These are phyloP conservation scores for Ogataea nitratoaversa DNA, from an alignment of 805 yeast species.

Conservation along the genomic window DNA sequence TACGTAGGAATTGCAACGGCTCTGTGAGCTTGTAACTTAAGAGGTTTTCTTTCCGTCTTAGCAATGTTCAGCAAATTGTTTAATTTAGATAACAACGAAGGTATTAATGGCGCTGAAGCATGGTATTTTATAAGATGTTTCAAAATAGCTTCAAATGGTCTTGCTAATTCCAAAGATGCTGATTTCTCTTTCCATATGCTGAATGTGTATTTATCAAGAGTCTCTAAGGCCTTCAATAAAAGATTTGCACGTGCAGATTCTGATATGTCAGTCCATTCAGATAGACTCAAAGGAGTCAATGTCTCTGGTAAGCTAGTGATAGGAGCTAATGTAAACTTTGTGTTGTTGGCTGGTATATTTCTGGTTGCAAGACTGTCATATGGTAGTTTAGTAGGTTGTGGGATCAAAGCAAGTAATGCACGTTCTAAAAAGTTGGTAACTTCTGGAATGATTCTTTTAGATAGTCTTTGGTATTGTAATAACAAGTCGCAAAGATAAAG, in stretches of 20 bases:
- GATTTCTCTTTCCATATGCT: conserved; percentile 57
- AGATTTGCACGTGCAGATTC: conserved; percentile 25
- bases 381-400: conserved; percentile 27
- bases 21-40: conserved; percentile 76
- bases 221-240: conserved; percentile 30
- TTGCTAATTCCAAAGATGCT: conserved; percentile 56
- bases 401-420: conserved; percentile 41
- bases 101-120: conserved; percentile 33
- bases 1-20: conserved; percentile 79
- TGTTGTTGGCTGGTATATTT: conserved; percentile 10
- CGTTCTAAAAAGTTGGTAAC: conserved; percentile 54
- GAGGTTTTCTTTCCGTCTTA: conserved; percentile 54
- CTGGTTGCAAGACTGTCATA: conserved; percentile 19
- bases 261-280: conserved; percentile 10
- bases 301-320: conserved; percentile 11
- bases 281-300: conserved; percentile 7
- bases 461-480: conserved; percentile 68
- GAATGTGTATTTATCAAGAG: conserved; percentile 30
- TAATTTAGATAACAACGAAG: conserved; percentile 39
- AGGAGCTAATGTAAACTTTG: conserved; percentile 19
- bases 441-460: conserved; percentile 85
- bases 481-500: conserved; percentile 62
- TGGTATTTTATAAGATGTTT: conserved; percentile 33
- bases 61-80: conserved; percentile 47
- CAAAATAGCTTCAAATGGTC: conserved; percentile 43